A percentile compares a stretch with the other conserved stretches of the same genome.
These are phyloP conservation scores for Aspergillus bombycis DNA, from an alignment of 2,329 filamentous ascomycete species.

Conservation along the genomic window DNA sequence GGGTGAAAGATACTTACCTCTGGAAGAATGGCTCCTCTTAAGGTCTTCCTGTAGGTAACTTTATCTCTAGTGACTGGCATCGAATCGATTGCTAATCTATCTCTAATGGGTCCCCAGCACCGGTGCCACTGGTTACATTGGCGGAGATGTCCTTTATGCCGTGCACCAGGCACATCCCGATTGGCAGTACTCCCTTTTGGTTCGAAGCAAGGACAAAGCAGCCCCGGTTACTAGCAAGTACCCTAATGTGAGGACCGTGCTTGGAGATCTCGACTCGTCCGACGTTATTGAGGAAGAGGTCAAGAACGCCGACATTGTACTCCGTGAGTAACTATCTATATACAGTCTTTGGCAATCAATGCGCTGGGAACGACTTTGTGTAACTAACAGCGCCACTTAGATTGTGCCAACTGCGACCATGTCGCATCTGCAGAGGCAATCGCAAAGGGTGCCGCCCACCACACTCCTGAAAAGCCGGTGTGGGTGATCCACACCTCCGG, in stretches of 20 bases:
- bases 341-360: not conserved
- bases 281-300: conserved; percentile 48
- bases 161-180: conserved; percentile 51
- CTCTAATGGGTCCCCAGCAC: conserved; percentile 40
- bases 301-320: conserved; percentile 52
- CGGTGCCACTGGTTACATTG: conserved; percentile 58
- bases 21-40: conserved; percentile 30
- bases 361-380: not conserved
- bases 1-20: not conserved
- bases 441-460: conserved; percentile 41
- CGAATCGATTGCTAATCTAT: not conserved
- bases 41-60: conserved; percentile 38
- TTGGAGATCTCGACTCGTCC: conserved; percentile 47
- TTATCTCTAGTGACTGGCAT: conserved; percentile 11
- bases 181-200: conserved; percentile 49
- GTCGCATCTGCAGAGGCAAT: conserved; percentile 46
- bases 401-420: conserved; percentile 49
- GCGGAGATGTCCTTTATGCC: conserved; percentile 54
- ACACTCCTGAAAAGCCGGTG: conserved; percentile 38
- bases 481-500: conserved; percentile 52
- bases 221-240: conserved; percentile 42
- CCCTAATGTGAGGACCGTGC: conserved; percentile 45
- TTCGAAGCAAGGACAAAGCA: conserved; percentile 50
- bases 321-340: conserved; percentile 36
- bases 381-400: conserved; percentile 24